A percentile compares a stretch with the other conserved stretches of the same genome.
These are phyloP conservation scores for Trametes cubensis DNA, from an alignment of 768 basidiomycete species.

Conservation along the genomic window DNA sequence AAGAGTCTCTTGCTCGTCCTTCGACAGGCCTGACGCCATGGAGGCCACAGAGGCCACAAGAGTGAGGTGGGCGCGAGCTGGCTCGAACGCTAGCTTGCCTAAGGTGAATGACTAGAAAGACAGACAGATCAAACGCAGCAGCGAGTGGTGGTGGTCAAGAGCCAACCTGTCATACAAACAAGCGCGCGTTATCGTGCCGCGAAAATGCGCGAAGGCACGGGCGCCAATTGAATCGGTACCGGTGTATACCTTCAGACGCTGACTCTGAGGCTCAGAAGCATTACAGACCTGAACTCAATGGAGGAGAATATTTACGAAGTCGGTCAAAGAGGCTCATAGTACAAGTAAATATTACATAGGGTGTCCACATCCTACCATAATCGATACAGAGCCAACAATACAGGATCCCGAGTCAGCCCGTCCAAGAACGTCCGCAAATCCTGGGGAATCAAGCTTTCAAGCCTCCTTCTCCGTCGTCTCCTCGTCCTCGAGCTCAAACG, in stretches of 20 bases:
- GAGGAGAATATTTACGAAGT: no score
- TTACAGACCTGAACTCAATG: no score
- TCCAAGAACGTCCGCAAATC: not conserved
- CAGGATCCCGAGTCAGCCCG: not conserved
- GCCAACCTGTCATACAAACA: not conserved
- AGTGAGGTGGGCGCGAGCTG: not conserved
- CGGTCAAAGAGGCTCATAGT: slow-evolving; percentile 3
- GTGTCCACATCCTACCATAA: not conserved
- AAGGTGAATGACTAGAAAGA: not conserved
- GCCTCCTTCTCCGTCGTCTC: not conserved
- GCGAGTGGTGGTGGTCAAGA: slow-evolving; percentile 16
- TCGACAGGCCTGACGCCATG: slow-evolving; percentile 44
- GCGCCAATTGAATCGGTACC: not conserved
- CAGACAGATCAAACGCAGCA: not conserved
- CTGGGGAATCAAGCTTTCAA: not conserved
- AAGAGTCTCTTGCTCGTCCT: slow-evolving; percentile 81
- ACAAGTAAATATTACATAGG: slow-evolving; percentile 2
- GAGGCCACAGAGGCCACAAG: slow-evolving; percentile 27
- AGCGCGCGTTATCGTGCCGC: slow-evolving; percentile 2
- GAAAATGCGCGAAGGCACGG: slow-evolving; percentile 1
- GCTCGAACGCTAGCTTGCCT: not conserved
- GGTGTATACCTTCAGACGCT: not conserved
- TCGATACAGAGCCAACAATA: slow-evolving; percentile 1
- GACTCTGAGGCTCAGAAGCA: no score
- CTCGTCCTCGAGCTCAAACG: slow-evolving; percentile 41